Evolutionary conservation across 805 yeast genomes (phyloP).

Genomic region (Suhomyces canberraensis): DNA sequence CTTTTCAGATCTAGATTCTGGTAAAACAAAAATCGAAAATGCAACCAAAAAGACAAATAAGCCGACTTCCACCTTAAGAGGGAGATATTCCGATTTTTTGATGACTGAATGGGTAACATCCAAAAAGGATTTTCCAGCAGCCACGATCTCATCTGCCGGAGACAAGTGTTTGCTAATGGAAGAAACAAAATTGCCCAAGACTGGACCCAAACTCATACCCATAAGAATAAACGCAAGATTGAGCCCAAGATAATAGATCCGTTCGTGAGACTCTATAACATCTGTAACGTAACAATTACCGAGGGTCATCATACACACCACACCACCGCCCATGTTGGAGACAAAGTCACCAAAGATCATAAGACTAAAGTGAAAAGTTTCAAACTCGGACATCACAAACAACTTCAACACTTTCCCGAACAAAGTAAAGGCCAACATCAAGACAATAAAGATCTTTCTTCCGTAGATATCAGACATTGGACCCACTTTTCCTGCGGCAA

Average conservation of each 20-base stretch:
- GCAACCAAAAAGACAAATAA: slow-evolving; percentile 29
- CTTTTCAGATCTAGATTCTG: slow-evolving; percentile 61
- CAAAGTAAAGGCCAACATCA: slow-evolving; percentile 15
- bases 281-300: slow-evolving; percentile 73
- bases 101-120: not conserved
- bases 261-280: slow-evolving; percentile 57
- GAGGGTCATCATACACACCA: slow-evolving; percentile 52
- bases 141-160: not conserved
- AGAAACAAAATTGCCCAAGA: slow-evolving; percentile 44
- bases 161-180: not conserved
- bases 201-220: slow-evolving; percentile 65
- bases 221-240: slow-evolving; percentile 56
- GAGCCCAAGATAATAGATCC: slow-evolving; percentile 59
- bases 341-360: slow-evolving; percentile 45
- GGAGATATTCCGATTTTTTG: slow-evolving; percentile 24
- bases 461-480: slow-evolving; percentile 39
- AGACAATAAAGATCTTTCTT: slow-evolving; percentile 25
- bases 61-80: slow-evolving; percentile 31
- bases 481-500: slow-evolving; percentile 54
- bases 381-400: slow-evolving; percentile 22
- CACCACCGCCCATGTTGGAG: slow-evolving; percentile 61
- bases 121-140: not conserved
- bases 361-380: slow-evolving; percentile 27
- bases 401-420: slow-evolving; percentile 22
- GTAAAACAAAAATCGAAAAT: slow-evolving; percentile 36